Percentiles rank a stretch among this genome's conserved stretches.
Conservation (phyloP, 163 green algal genomes). For the Coccomyxa subellipsoidea region DNA sequence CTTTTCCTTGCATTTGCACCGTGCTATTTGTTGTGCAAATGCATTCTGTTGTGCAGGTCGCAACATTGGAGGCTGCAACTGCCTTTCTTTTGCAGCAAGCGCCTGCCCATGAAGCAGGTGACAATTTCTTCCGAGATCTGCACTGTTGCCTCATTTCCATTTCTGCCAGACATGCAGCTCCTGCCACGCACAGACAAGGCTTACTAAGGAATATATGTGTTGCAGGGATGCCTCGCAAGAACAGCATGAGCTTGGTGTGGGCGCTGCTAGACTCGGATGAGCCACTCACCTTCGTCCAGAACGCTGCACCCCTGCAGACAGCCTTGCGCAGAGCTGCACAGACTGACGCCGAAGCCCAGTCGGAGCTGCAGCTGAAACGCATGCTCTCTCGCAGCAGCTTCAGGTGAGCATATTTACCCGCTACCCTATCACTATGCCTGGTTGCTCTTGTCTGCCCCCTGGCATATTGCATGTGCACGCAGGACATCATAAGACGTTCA, state of each 20-base stretch:
- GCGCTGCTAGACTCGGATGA: not conserved
- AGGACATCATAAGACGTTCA: too few species aligned
- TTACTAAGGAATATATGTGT: not conserved
- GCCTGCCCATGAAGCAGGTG: not conserved
- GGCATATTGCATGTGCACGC: too few species aligned
- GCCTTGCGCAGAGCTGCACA: not conserved
- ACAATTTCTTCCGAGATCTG: not conserved
- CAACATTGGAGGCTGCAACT: not conserved
- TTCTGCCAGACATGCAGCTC: not conserved
- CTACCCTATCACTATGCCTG: too few species aligned
- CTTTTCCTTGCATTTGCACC: too few species aligned
- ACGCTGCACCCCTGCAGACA: not conserved
- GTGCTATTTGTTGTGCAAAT: too few species aligned
- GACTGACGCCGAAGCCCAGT: not conserved
- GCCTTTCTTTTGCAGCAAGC: not conserved
- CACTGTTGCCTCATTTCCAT: not conserved
- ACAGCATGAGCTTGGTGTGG: not conserved
- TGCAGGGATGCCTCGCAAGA: not conserved
- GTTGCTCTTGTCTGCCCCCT: not conserved
- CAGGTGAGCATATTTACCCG: not conserved
- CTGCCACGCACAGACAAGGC: not conserved
- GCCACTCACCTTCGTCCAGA: constrained; percentile 5
- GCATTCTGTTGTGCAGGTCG: too few species aligned
- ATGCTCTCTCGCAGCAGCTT: not conserved
- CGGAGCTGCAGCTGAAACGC: not conserved